Evolutionary conservation across 768 basidiomycete species (phyloP), one percentile per base, ranked within the genome.

Genomic region (Boletellus emodensis): DNA sequence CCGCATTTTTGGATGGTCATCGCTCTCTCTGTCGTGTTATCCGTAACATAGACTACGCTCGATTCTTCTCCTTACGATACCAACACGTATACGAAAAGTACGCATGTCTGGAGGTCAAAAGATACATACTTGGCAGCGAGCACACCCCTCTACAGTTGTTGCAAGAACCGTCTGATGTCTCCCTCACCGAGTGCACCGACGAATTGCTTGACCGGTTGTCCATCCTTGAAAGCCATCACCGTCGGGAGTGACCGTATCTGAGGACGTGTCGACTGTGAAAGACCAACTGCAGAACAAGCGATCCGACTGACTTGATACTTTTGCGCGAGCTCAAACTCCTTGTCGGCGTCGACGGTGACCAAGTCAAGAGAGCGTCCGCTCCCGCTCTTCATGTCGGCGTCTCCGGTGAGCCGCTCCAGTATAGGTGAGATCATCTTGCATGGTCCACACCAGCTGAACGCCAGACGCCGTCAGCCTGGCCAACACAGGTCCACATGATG

Each of bases 221-320:
- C 88, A 42, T 83, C 76, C 49, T 74, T 78, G 71, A 90, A 90
- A 4, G 87, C 89, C 50, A 87, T 71, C 28, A 92, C 87, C 0
- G 89, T 91, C 3, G 89, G 89, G n/a, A 92, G 67, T 14, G 85
- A 76, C n/a, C 74, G 69, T 52, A 91, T 73, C 90, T 92, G 55
- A 20, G 51, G 12, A 26, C 26, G 30, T 24, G n/a, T 22, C 11
- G 14, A 38, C 13, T 18, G 26, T 40, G 22, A 48, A 34, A 38
- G 33, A 43, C 26, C 17, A 38, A 26, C 30, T 3, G 12, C 12
- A 32, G 34, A 24, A 34, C 10, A 13, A 7, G 18, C 26, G 24
- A 26, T 45, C 36, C 17, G 38, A 47, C 48, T 61, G 61, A 53
- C 90, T 56, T 76, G 64, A 63, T 77, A 82, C 54, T 77, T 58